Evolutionary conservation across 192 early-diverging fungal species (phyloP).

Genomic region (Backusella mclennaniae): DNA sequence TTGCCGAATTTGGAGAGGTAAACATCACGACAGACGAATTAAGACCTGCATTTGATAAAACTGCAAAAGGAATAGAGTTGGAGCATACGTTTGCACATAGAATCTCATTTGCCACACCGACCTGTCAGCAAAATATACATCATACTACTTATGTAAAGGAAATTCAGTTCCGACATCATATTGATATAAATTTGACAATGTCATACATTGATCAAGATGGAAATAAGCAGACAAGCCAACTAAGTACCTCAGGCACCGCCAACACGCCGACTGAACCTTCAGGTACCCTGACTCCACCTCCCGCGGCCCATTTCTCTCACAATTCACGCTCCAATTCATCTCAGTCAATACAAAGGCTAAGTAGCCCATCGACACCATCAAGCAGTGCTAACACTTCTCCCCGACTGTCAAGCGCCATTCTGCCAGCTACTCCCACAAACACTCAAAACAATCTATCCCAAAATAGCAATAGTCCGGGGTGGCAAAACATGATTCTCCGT

Average conservation of each 20-base stretch:
- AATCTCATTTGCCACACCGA: constrained; percentile 26
- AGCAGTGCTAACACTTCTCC: not conserved
- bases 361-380: not conserved
- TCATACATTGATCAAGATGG: constrained; percentile 17
- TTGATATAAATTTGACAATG: constrained; percentile 22
- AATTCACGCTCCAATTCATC: not conserved
- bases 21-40: not conserved
- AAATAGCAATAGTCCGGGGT: not conserved
- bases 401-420: not conserved
- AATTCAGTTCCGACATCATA: constrained; percentile 27
- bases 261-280: not conserved
- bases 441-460: not conserved
- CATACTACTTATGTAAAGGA: constrained; percentile 29
- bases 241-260: not conserved
- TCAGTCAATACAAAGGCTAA: not conserved
- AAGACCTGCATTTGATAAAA: constrained; percentile 8
- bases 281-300: constrained; percentile 5
- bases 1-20: constrained; percentile 2
- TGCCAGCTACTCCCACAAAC: not conserved
- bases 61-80: constrained; percentile 9
- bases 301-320: not conserved
- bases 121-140: constrained; percentile 27
- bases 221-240: not conserved
- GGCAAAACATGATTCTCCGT: constrained; percentile 16
- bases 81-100: constrained; percentile 17